These are phyloP conservation scores for Blastocystis sp. DNA, from an alignment of 352 stramenopile genomes.

Conservation along the genomic window DNA sequence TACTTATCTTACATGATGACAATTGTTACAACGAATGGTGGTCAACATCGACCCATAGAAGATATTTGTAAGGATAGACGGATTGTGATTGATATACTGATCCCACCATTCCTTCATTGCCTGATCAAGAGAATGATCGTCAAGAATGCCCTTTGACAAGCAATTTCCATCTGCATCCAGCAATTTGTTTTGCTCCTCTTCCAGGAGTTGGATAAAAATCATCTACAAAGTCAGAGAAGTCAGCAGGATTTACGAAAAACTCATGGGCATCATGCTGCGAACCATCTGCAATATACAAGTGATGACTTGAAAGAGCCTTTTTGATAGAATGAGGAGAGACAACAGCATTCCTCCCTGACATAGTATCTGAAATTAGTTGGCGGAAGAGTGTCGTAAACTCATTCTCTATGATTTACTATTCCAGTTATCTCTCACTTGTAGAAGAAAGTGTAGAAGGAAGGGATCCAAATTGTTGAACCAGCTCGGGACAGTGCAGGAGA, in stretches of 20 bases:
- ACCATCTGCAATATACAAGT: slow-evolving; percentile 35
- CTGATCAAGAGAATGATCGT: neutral
- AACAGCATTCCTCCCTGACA: neutral
- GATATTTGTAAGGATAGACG: slow-evolving; percentile 6
- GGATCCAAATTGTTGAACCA: neutral
- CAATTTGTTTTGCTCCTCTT: slow-evolving; percentile 52
- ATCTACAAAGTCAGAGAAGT: neutral
- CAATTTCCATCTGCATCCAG: neutral
- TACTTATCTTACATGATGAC: neutral
- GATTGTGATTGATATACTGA: slow-evolving; percentile 18
- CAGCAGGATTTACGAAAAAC: neutral
- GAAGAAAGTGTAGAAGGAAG: neutral
- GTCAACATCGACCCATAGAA: slow-evolving; percentile 25
- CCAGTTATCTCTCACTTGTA: too few relatives aligned
- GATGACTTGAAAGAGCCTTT: neutral
- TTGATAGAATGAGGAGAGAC: neutral
- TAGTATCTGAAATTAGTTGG: neutral
- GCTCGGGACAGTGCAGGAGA: slow-evolving; percentile 16
- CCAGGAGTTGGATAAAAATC: slow-evolving; percentile 32
- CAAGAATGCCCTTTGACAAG: neutral
- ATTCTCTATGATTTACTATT: neutral
- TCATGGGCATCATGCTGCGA: slow-evolving; percentile 51
- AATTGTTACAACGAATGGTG: neutral
- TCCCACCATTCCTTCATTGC: slow-evolving; percentile 18
- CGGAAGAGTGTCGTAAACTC: neutral